A percentile compares a stretch with the other conserved stretches of the same genome.
Conservation (phyloP, 2,329 filamentous ascomycete species). For the Dothidotthia symphoricarpi region DNA sequence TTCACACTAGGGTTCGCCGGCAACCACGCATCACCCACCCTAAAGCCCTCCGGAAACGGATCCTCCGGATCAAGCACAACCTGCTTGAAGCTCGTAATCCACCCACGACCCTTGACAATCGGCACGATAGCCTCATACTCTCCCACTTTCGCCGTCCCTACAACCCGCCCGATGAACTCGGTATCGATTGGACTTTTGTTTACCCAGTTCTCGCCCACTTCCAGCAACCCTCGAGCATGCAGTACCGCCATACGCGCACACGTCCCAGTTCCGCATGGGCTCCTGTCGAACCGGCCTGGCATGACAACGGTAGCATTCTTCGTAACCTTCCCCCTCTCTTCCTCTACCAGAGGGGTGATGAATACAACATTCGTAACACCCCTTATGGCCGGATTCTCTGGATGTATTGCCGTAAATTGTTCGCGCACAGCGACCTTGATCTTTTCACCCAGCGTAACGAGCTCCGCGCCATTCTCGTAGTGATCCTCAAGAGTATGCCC, state of each 20-base stretch:
- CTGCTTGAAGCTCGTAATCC: conserved; percentile 49
- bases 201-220: conserved; percentile 39
- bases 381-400: conserved; percentile 27
- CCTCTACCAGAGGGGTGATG: conserved; percentile 36
- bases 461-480: conserved; percentile 31
- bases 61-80: conserved; percentile 47
- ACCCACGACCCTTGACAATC: conserved; percentile 46
- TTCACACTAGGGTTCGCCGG: neutral
- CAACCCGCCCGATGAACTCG: conserved; percentile 44
- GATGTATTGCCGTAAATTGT: conserved; percentile 34
- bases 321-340: conserved; percentile 27
- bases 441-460: conserved; percentile 47
- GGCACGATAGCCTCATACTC: conserved; percentile 39
- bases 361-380: conserved; percentile 46
- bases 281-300: conserved; percentile 49
- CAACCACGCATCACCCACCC: conserved; percentile 4
- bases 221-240: conserved; percentile 43
- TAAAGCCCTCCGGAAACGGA: conserved; percentile 40
- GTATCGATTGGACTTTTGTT: conserved; percentile 48
- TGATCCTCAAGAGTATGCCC: conserved; percentile 35
- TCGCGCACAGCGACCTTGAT: conserved; percentile 45
- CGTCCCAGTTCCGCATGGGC: conserved; percentile 50
- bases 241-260: conserved; percentile 47
- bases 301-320: conserved; percentile 48
- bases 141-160: conserved; percentile 30